Evolutionary conservation across 257 asterid genomes (phyloP).

Genomic region (Thymus mandschuricus): DNA sequence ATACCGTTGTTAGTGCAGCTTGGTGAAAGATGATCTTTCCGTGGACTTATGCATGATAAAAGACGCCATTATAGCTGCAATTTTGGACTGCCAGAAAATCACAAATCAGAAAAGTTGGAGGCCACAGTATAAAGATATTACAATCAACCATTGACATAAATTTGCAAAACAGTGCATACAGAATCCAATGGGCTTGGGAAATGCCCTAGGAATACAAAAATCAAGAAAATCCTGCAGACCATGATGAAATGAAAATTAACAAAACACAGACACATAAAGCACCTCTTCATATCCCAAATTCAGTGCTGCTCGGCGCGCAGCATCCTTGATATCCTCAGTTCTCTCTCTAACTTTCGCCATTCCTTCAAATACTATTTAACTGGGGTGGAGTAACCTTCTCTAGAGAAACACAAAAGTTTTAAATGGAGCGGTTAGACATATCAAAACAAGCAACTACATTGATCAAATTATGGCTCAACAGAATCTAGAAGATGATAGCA

Average conservation of each 20-base stretch:
- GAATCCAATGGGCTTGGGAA: too few relatives aligned
- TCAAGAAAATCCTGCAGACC: slow-evolving; percentile 9
- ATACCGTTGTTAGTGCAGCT: slow-evolving; percentile 87
- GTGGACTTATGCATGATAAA: too few relatives aligned
- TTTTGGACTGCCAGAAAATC: slow-evolving; percentile 64
- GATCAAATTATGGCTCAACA: not conserved
- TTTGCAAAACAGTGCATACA: too few relatives aligned
- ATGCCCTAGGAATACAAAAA: too few relatives aligned
- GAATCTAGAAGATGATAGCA: not conserved
- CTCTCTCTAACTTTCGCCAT: slow-evolving; percentile 82
- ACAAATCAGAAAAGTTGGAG: slow-evolving; percentile 32
- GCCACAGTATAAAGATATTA: too few relatives aligned
- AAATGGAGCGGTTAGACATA: not conserved
- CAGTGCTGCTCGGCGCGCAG: slow-evolving; percentile 74
- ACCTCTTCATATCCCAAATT: slow-evolving; percentile 83
- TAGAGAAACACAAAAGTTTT: not conserved
- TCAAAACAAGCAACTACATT: not conserved
- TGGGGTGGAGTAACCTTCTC: slow-evolving; percentile 21
- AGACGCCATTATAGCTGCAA: slow-evolving; percentile 78
- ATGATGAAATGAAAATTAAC: not conserved
- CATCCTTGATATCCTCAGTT: slow-evolving; percentile 94
- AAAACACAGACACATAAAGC: slow-evolving; percentile 8
- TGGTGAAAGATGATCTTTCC: slow-evolving; percentile 71
- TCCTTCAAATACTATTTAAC: slow-evolving; percentile 26
- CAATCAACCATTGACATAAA: too few relatives aligned